Evolutionary conservation across 345 rosid genomes (phyloP).

Genomic region (Ceriops zippeliana): DNA sequence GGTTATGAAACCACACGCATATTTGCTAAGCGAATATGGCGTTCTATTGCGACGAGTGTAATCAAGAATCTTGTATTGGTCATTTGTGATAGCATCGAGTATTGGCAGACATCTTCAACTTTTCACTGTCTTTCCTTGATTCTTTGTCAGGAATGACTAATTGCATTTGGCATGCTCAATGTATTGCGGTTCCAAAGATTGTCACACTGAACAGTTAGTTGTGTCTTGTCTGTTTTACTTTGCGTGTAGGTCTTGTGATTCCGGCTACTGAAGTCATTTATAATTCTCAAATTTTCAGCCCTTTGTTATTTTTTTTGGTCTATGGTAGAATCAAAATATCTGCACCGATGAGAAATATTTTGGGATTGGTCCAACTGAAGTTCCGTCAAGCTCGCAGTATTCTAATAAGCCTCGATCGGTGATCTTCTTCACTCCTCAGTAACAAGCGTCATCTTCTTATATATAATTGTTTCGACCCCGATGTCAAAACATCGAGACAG

Average conservation of each 20-base stretch:
- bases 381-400: not conserved
- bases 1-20: not conserved
- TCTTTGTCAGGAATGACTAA: constrained; percentile 16
- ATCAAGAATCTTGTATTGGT: constrained; percentile 11
- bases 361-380: not conserved
- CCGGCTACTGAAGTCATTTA: not conserved
- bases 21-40: too few relatives aligned
- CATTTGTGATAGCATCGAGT: constrained; percentile 14
- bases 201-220: constrained; percentile 22
- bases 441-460: too few relatives aligned
- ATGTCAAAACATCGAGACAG: too few relatives aligned
- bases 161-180: not conserved
- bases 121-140: constrained; percentile 5
- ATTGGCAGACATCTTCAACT: constrained; percentile 38
- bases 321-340: not conserved
- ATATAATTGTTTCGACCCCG: too few relatives aligned
- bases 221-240: constrained; percentile 34
- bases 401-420: too few relatives aligned
- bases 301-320: not conserved
- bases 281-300: not conserved
- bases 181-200: constrained; percentile 4
- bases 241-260: constrained; percentile 11
- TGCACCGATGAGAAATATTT: not conserved
- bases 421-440: too few relatives aligned
- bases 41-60: not conserved